Conservation (phyloP, 2,329 filamentous ascomycete genomes). For the Cercospora berteroae region DNA sequence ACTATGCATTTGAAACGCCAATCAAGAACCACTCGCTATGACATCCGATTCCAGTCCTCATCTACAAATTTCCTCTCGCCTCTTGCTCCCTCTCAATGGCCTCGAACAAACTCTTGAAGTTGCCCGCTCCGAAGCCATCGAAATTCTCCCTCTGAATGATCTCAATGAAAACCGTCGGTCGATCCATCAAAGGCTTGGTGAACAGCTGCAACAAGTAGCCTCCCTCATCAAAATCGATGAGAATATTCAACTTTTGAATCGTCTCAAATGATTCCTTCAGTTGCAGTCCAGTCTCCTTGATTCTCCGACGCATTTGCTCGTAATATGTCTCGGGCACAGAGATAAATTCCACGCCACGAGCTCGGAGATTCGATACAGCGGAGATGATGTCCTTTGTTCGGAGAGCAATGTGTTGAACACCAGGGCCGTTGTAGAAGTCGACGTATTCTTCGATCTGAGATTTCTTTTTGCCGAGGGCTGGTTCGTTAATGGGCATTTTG, state of each 20-base stretch:
- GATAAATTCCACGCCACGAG: conserved; percentile 92
- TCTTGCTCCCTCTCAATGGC: conserved; percentile 93
- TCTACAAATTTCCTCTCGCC: conserved; percentile 70
- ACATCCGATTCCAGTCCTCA: not conserved
- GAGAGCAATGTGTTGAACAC: conserved; percentile 91
- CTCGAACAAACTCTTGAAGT: conserved; percentile 94
- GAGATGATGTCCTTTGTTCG: conserved; percentile 76
- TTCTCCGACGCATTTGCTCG: conserved; percentile 67
- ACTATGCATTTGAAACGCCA: not conserved
- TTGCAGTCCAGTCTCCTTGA: conserved; percentile 60
- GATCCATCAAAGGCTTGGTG: conserved; percentile 79
- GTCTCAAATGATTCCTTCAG: conserved; percentile 78
- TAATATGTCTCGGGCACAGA: conserved; percentile 86
- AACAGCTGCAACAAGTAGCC: conserved; percentile 72
- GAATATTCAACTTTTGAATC: conserved; percentile 74
- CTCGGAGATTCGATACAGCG: conserved; percentile 73
- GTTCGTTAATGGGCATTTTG: conserved; percentile 99
- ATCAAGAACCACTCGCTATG: not conserved
- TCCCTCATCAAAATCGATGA: conserved; percentile 92
- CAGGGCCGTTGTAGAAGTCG: conserved; percentile 82
- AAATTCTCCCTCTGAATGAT: conserved; percentile 93
- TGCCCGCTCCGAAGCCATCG: conserved; percentile 88
- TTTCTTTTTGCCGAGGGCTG: conserved; percentile 83
- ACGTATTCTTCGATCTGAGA: conserved; percentile 89
- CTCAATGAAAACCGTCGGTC: conserved; percentile 93